Base-by-base conservation (phyloP, 2,329 filamentous ascomycete species). In the Arthrobotrys megalospora region DNA sequence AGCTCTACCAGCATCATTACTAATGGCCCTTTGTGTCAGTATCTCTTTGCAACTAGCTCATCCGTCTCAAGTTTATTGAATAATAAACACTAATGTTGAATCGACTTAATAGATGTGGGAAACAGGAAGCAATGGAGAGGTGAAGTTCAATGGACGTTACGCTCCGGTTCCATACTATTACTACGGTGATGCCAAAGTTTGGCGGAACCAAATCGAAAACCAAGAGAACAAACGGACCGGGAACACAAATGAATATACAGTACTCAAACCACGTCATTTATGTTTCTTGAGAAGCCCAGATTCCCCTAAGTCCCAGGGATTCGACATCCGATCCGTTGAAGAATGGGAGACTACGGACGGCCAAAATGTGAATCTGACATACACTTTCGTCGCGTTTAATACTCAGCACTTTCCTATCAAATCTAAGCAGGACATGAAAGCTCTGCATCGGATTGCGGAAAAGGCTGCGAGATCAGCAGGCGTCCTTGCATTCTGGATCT, bases 171-270 rank as follows among this genome's bases (percentile, higher is more conserved):
- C 48, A 2, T 79, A 79, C 48, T 21, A 38, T 21, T 80, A 67
- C 50, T 19, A 71, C 14, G 80, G 80, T n/a, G 34, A 67, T 6
- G 79, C 80, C 41, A 80, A 80, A 55, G 53, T 75, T 16, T 80
- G 80, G 80, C 76, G 75, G 60, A 80, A 80, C 41, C 63, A 55
- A 14, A 48, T 79, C 7, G 80, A 80, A 63, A 67, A 77, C 19
- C 55, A 47, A 19, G 68, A n/a, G 45, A 21, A 14, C 21, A 48
- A 10, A 34, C 43, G 10, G 14, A 43, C 16, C 8, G 65, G 6
- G 38, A 55, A 72, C 63, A 43, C n/a, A 6, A 65, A 28, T 19
- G 65, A 55, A n/a, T 80, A 80, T 34, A 62, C 62, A 11, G 16
- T 79, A 1, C 55, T 80, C 4, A 77, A 80, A 58, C 80, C 80